phyloP scores from a whole-genome alignment of 305 asterid species.

The Coffea humblotiana region DNA sequence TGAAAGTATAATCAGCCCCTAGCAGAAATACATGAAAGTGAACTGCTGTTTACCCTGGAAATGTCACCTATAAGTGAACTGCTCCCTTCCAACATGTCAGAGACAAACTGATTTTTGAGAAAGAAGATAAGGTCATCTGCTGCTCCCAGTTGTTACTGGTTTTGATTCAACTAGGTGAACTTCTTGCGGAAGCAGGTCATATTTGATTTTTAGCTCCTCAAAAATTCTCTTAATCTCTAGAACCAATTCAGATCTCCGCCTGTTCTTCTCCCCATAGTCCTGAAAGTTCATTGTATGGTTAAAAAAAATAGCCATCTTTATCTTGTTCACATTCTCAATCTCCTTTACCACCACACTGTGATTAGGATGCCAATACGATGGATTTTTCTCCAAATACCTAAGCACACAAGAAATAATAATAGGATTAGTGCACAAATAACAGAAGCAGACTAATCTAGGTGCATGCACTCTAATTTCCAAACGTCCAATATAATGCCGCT shows the following conservation, averaged over 20 bases:
- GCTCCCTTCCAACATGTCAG: not conserved
- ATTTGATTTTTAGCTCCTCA: constrained; percentile 68
- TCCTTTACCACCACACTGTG: constrained; percentile 81
- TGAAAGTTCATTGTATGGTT: constrained; percentile 92
- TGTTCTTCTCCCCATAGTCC: constrained; percentile 58
- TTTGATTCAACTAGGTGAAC: constrained; percentile 52
- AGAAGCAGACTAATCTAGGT: not conserved
- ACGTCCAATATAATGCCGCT: not conserved
- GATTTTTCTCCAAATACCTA: constrained; percentile 66
- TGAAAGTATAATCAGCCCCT: not conserved
- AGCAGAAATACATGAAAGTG: not conserved
- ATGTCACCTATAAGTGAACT: not conserved
- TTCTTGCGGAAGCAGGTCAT: constrained; percentile 77
- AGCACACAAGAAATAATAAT: not conserved
- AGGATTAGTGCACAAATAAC: not conserved
- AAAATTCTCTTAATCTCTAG: constrained; percentile 75
- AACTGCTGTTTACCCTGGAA: not conserved
- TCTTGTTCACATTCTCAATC: constrained; percentile 80
- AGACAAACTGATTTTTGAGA: not conserved
- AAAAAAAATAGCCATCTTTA: constrained; percentile 64
- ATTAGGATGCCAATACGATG: constrained; percentile 71
- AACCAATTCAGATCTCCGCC: constrained; percentile 56
- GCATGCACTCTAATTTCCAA: not conserved
- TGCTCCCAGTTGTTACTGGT: constrained; percentile 24
- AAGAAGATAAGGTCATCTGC: constrained; percentile 28